Conservation (phyloP, 1,284 basidiomycete species). For the Moesziomyces globuligerus region DNA sequence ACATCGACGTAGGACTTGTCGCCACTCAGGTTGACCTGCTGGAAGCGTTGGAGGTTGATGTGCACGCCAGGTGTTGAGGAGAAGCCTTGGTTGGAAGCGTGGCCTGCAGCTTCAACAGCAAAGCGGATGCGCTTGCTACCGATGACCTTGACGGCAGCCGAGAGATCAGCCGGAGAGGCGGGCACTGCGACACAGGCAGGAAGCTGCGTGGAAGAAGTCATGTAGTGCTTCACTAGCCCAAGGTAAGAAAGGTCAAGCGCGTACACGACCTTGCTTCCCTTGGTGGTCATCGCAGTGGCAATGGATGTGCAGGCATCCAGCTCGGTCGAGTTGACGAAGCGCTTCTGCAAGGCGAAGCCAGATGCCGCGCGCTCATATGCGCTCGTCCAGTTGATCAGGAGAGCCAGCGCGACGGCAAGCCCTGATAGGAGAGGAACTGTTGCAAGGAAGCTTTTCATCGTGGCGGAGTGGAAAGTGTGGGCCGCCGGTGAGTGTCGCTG, state of each 20-base stretch:
- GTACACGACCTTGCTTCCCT: constrained; percentile 28
- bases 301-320: constrained; percentile 40
- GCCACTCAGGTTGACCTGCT: constrained; percentile 36
- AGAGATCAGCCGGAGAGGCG: constrained; percentile 37
- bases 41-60: constrained; percentile 48
- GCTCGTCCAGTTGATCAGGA: constrained; percentile 33
- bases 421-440: constrained; percentile 28
- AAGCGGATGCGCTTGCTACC: constrained; percentile 47
- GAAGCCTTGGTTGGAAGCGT: constrained; percentile 56
- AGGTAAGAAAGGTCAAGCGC: constrained; percentile 32
- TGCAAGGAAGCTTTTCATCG: constrained; percentile 20
- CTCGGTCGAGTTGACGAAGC: constrained; percentile 39
- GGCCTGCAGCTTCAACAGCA: constrained; percentile 43
- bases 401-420: constrained; percentile 24
- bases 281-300: constrained; percentile 11
- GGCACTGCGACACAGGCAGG: constrained; percentile 50
- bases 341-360: constrained; percentile 22
- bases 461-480: background rate
- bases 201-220: constrained; percentile 28
- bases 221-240: constrained; percentile 38
- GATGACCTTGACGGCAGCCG: constrained; percentile 49
- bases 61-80: constrained; percentile 51
- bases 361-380: constrained; percentile 14
- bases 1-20: constrained; percentile 53
- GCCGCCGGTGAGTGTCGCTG: too few relatives aligned